A percentile compares a stretch with the other conserved stretches of the same genome.
Conservation (phyloP, 1,139 yeast species). For the Diutina siamensis region DNA sequence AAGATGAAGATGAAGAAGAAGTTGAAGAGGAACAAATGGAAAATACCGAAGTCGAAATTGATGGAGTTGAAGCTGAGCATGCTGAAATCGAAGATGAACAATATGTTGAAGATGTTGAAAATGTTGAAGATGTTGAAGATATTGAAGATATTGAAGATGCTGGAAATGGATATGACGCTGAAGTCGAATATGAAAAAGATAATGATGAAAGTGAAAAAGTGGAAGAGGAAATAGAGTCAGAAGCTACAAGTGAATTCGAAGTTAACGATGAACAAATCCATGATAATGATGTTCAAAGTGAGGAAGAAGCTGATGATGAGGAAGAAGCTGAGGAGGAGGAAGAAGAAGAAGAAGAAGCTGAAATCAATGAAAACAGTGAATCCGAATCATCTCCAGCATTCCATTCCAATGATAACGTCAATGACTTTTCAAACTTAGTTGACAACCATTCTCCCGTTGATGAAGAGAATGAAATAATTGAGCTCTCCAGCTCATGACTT, state of each 20-base stretch:
- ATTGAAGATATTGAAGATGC: not conserved
- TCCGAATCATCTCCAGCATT: too few species aligned
- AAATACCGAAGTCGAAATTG: too few species aligned
- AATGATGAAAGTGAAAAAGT: not conserved
- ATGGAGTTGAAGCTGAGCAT: not conserved
- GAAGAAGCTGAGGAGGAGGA: too few species aligned
- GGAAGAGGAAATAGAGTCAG: not conserved
- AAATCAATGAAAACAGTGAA: too few species aligned
- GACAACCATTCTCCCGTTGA: too few species aligned
- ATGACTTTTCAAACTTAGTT: too few species aligned
- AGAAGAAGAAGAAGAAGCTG: too few species aligned
- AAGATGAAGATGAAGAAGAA: not conserved
- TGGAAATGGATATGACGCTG: not conserved
- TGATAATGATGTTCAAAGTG: not conserved
- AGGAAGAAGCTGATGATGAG: too few species aligned
- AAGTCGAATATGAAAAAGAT: not conserved
- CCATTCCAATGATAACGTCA: too few species aligned
- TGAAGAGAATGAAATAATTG: too few species aligned
- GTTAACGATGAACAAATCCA: not conserved
- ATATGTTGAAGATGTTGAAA: not conserved
- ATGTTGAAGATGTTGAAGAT: not conserved
- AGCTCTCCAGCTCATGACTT: too few species aligned
- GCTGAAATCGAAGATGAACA: not conserved
- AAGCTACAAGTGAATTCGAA: too few species aligned
- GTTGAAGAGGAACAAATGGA: not conserved